phyloP scores from a whole-genome alignment of 768 basidiomycete species.

The Lentinula detonsa region DNA sequence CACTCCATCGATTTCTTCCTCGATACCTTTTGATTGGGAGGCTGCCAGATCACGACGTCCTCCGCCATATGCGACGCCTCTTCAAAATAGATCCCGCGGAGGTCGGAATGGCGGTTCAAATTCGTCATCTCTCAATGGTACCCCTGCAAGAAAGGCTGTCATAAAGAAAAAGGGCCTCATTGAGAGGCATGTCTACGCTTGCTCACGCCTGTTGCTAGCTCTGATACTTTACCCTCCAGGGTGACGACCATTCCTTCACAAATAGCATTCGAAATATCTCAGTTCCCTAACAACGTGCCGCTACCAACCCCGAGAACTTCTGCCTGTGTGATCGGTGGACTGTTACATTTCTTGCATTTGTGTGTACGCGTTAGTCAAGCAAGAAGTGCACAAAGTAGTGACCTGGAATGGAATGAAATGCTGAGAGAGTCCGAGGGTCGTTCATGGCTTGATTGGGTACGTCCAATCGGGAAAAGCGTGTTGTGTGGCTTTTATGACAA shows the following conservation, averaged over 20 bases:
- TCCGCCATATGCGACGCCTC: conserved; percentile 67
- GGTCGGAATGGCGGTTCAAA: conserved; percentile 32
- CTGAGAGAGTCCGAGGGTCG: conserved; percentile 58
- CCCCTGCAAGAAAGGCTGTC: conserved; percentile 43
- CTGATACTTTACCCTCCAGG: conserved; percentile 26
- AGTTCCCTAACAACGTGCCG: conserved; percentile 79
- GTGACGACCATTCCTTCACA: conserved; percentile 61
- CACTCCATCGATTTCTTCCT: conserved; percentile 71
- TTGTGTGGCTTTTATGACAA: conserved; percentile 4
- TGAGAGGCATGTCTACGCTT: conserved; percentile 44
- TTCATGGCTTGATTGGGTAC: conserved; percentile 80
- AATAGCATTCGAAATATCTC: conserved; percentile 72
- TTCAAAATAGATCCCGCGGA: conserved; percentile 27
- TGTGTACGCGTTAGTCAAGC: conserved; percentile 55
- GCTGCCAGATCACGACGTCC: conserved; percentile 67
- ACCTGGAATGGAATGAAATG: conserved; percentile 76
- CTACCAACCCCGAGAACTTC: conserved; percentile 61
- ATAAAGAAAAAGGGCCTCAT: conserved; percentile 59
- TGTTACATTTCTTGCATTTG: conserved; percentile 65
- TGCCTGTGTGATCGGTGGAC: conserved; percentile 59
- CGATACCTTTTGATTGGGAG: conserved; percentile 82
- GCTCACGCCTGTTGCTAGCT: not conserved
- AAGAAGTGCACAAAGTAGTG: conserved; percentile 53
- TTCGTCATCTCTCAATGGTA: conserved; percentile 24
- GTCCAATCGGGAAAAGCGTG: conserved; percentile 15